phyloP scores from a whole-genome alignment of 139 green algal species.

The Chlorella sorokiniana region DNA sequence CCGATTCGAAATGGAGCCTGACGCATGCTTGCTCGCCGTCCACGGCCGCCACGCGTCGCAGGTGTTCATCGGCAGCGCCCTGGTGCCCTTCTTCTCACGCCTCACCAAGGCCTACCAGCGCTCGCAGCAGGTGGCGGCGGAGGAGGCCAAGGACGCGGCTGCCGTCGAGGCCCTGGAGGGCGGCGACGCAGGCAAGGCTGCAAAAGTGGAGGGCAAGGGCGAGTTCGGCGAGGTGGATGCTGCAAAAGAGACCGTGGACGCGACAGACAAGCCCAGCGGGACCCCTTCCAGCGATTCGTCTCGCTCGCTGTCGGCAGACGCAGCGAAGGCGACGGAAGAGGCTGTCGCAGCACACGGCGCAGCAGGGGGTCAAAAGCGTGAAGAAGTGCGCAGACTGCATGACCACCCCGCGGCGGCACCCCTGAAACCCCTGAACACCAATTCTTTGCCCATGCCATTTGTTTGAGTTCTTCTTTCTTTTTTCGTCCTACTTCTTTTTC shows the following conservation, averaged over 20 bases:
- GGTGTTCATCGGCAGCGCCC: conserved; percentile 36
- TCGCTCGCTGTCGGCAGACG: too few relatives aligned
- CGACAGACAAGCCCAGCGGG: background rate
- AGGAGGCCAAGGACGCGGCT: background rate
- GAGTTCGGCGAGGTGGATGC: too few relatives aligned
- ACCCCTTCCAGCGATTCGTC: too few relatives aligned
- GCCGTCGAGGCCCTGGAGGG: background rate
- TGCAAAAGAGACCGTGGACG: too few relatives aligned
- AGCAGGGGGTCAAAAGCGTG: too few relatives aligned
- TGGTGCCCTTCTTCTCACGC: conserved; percentile 18
- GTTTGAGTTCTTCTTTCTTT: background rate
- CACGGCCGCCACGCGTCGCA: background rate
- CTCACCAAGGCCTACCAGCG: background rate
- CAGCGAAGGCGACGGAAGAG: too few relatives aligned
- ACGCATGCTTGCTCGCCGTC: background rate
- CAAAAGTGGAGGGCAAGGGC: too few relatives aligned
- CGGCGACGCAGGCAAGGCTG: background rate
- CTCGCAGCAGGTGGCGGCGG: conserved; percentile 10
- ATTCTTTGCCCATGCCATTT: background rate
- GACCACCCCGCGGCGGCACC: too few relatives aligned
- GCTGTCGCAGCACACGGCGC: too few relatives aligned
- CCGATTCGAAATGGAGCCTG: too few relatives aligned
- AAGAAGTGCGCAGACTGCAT: too few relatives aligned
- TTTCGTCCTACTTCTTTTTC: background rate
- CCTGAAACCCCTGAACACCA: too few relatives aligned